These are phyloP conservation scores for Pseudocercospora macadamiae DNA, from an alignment of 2,329 filamentous ascomycete genomes.

Conservation along the genomic window DNA sequence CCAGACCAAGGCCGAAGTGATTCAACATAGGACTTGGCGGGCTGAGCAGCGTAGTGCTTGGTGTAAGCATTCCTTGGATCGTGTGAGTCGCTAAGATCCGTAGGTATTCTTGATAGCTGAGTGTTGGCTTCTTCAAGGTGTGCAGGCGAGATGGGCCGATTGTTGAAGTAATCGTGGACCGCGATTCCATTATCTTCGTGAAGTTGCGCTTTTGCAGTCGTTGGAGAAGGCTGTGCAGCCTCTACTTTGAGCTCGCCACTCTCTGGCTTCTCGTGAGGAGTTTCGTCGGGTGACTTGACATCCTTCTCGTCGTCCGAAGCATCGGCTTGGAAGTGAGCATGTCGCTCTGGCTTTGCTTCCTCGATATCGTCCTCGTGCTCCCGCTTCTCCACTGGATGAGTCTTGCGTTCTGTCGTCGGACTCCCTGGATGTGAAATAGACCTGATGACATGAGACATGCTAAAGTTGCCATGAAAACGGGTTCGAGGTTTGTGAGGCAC, in stretches of 20 bases:
- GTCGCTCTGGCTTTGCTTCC: conserved; percentile 9
- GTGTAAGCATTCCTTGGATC: conserved; percentile 61
- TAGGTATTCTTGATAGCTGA: conserved; percentile 7
- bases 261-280: conserved; percentile 14
- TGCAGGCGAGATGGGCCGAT: conserved; percentile 2
- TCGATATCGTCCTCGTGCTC: background rate
- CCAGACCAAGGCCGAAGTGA: conserved; percentile 79
- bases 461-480: conserved; percentile 25
- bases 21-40: conserved; percentile 71
- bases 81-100: background rate
- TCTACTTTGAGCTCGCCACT: conserved; percentile 10
- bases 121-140: conserved; percentile 10
- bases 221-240: background rate
- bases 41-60: conserved; percentile 65
- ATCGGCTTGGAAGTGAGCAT: conserved; percentile 23
- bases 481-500: conserved; percentile 44
- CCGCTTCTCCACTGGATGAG: conserved; percentile 7
- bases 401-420: conserved; percentile 14
- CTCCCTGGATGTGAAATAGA: conserved; percentile 18
- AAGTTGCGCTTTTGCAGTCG: background rate
- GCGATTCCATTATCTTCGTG: background rate
- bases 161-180: conserved; percentile 24
- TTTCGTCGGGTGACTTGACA: background rate
- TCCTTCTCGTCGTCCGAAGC: conserved; percentile 17
- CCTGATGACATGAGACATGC: conserved; percentile 21